Base-by-base conservation (phyloP, 192 early-diverging fungal species). In the Coemansia sp. region DNA sequence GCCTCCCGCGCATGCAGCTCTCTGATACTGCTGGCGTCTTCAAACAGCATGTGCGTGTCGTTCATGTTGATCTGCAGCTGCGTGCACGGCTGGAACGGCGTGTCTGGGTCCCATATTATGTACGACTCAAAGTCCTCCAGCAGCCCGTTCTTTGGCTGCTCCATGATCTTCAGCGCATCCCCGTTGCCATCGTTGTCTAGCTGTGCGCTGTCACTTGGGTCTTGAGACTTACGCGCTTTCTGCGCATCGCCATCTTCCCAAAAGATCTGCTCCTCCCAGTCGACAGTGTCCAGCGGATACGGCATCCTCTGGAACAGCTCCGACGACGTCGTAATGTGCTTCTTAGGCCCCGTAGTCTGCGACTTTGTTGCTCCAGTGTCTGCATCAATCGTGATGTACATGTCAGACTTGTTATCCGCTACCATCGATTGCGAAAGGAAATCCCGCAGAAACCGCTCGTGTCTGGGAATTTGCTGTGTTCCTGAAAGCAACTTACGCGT, bases 241-340 rank as follows among this genome's bases (percentile, higher is more conserved):
- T 56, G 37, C 7, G 12, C 64, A 36, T 87, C 83, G 36, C 76
- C 78, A 54, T 81, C 85, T 26, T 85, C 76, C 95, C 95, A 98
- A 16, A 92, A 55, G 49, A 98, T 89, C 7, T 87, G 75, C 22
- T 91, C 87, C 66, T 98, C 93, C 95, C 95, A 98, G 32, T 73
- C 63, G 42, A 93, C 91, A 42, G 95, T 78, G 52, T 92, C 85
- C 43, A 95, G 72, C 8, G 93, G 86, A 61, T 87, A 81, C 73
- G 84, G 87, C n/a, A 86, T 76, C 40, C 66, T 71, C 48, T 59
- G 63, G 49, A 64, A 85, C 71, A 63, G 82, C 74, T 73, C 65
- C 62, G 73, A 78, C 54, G 41, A 54, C 52, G 51, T 67, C 46
- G 67, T 78, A 49, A 59, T 69, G 59, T 43, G 51, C n/a, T 60